Evolutionary conservation across 169 alveolate genomes (phyloP).

Genomic region (Gregarina niphandrodes): DNA sequence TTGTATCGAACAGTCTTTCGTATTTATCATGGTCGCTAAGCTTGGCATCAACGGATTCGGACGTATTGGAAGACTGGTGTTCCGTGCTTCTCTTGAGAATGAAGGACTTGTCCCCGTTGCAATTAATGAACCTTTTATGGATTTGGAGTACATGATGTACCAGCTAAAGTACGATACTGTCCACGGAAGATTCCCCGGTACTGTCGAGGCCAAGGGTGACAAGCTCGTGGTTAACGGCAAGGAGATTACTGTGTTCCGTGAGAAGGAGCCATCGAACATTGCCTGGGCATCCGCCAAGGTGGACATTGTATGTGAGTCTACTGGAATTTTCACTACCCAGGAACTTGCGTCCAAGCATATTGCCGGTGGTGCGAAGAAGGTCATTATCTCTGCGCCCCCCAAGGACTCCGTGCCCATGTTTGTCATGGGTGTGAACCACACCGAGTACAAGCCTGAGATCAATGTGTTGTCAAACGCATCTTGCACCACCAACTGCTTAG

Average conservation of each 20-base stretch:
- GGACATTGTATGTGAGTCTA: conserved; percentile 85
- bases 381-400: conserved; percentile 91
- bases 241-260: conserved; percentile 47
- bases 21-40: conserved; percentile 45
- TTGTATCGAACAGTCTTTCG: neutral
- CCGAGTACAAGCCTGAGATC: conserved; percentile 50
- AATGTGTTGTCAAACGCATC: conserved; percentile 92
- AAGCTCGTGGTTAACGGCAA: conserved; percentile 54
- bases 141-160: conserved; percentile 69
- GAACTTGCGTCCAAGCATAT: conserved; percentile 76
- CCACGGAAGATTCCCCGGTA: conserved; percentile 61
- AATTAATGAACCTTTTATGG: conserved; percentile 90
- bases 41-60: conserved; percentile 98
- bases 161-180: conserved; percentile 81
- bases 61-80: conserved; percentile 93
- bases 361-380: conserved; percentile 90
- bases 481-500: conserved; percentile 97
- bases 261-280: conserved; percentile 74
- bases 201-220: conserved; percentile 40
- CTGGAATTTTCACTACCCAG: conserved; percentile 82
- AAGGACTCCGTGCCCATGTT: conserved; percentile 85
- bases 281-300: conserved; percentile 87
- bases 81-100: conserved; percentile 68
- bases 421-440: conserved; percentile 92
- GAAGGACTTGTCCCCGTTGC: conserved; percentile 62